Base-by-base conservation (phyloP, 164 flowering plant genomes). In the Stephania cephalantha region DNA sequence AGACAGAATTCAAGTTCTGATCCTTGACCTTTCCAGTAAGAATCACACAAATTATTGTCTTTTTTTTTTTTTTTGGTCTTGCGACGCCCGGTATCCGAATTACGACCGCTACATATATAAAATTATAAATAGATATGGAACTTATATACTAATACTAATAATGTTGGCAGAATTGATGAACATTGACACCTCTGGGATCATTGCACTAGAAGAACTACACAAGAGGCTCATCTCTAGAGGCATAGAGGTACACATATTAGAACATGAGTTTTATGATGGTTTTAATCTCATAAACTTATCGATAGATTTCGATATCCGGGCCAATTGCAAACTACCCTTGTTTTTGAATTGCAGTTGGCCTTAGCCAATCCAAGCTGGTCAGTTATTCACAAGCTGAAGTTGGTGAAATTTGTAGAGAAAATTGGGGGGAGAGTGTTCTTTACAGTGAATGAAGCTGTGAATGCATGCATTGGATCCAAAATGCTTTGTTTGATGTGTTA, bases 11-110 rank as follows among this genome's bases (percentile, higher is more conserved):
- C 84, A 80, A 79, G 81, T 75, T 5, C 77, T 87, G 65, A 73
- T 91, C 58, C 84, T 93, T 29, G 98, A 93, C 82, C 81, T 91
- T 86, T 85, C 91, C 0, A 83, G 95, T 88, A 79, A 85, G 89
- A 25, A 25, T 79, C 29, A 25, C 46, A 4, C 4, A 35, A 2
- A 35, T 35, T 35, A 35, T 35, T 35, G 42, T 35, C 42, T 35
- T 35, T 35, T 35, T 25, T 25, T 25, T 25, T 25, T 25, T 35
- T 35, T 4, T 35, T 35, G 42, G 4, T 35, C 42, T 35, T 35
- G 2, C 42, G 1, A 35, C 42, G 0, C 42, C 42, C 1, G 42
- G 18, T 53, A 13, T 18, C 9, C 18, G 17, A 53, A 53, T 53
- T 53, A 53, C 18, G 15, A 18, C 13, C 1, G 18, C 18, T 53